Percentiles rank a stretch among this genome's conserved stretches.
phyloP scores from a whole-genome alignment of 768 basidiomycete genomes.

The Coprinopsis sp. region DNA sequence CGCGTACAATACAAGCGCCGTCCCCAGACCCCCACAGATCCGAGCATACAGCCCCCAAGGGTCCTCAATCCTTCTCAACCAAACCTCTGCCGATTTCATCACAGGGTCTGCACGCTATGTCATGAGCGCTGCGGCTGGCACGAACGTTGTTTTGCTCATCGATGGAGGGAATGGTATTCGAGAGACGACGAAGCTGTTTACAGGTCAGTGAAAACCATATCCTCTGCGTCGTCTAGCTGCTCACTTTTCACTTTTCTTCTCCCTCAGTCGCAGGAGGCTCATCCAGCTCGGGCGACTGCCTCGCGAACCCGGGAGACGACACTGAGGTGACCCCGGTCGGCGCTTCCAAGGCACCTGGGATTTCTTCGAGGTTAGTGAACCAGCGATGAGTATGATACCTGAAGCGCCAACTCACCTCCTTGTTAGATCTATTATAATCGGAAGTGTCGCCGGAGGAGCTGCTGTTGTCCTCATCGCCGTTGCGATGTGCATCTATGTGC shows the following conservation, averaged over 20 bases:
- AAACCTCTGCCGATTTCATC: slow-evolving; percentile 20
- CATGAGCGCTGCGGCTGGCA: slow-evolving; percentile 33
- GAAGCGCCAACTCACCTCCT: background rate
- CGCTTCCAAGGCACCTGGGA: background rate
- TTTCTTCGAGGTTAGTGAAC: background rate
- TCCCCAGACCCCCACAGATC: slow-evolving; percentile 29
- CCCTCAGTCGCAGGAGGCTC: slow-evolving; percentile 1
- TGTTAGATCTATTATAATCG: slow-evolving; percentile 41
- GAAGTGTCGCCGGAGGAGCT: slow-evolving; percentile 37
- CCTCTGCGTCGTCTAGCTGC: background rate
- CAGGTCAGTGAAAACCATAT: slow-evolving; percentile 23
- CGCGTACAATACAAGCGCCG: slow-evolving; percentile 30
- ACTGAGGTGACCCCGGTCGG: background rate
- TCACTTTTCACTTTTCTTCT: background rate
- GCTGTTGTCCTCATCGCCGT: slow-evolving; percentile 35
- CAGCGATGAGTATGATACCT: background rate
- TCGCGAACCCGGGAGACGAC: background rate
- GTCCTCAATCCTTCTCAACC: slow-evolving; percentile 24
- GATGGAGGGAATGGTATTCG: slow-evolving; percentile 34
- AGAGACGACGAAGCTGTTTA: slow-evolving; percentile 40
- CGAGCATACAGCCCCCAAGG: slow-evolving; percentile 35
- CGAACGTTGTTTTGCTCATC: slow-evolving; percentile 40
- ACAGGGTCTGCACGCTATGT: slow-evolving; percentile 38
- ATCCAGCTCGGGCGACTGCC: slow-evolving; percentile 5
- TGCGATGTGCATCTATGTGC: slow-evolving; percentile 39